Conservation (phyloP, 164 flowering plant genomes). For the Stephania yunnanensis region DNA sequence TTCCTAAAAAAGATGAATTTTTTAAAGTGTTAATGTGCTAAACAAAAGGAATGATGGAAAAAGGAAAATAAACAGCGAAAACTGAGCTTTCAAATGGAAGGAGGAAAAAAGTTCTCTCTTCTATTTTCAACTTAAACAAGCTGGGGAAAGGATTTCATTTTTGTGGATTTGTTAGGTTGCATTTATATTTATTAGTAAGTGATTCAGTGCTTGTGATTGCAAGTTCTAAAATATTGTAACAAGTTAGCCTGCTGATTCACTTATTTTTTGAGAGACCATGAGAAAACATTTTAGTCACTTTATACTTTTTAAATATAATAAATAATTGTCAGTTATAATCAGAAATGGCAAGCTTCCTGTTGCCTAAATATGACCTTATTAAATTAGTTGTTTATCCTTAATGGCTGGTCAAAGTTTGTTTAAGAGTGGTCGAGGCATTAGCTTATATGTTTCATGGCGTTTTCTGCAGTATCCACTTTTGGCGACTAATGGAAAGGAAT, state of each 20-base stretch:
- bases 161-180: no score
- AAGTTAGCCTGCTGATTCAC: no score
- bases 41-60: background rate
- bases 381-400: background rate
- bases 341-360: background rate
- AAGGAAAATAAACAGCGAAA: background rate
- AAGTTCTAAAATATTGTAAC: no score
- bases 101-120: background rate
- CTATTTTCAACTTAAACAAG: background rate
- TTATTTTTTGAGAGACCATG: no score
- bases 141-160: background rate
- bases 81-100: background rate
- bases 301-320: no score
- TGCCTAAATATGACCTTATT: background rate
- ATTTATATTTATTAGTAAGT: no score
- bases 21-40: background rate
- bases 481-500: constrained; percentile 55
- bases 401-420: background rate
- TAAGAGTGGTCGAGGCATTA: background rate
- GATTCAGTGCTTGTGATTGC: no score
- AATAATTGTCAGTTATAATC: no score
- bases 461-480: constrained; percentile 72
- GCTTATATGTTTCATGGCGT: background rate
- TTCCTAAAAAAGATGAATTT: no score
- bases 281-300: no score